A percentile compares a stretch with the other conserved stretches of the same genome.
Evolutionary conservation across 2,329 filamentous ascomycete species (phyloP).

Genomic region (Monilinia fructicola): DNA sequence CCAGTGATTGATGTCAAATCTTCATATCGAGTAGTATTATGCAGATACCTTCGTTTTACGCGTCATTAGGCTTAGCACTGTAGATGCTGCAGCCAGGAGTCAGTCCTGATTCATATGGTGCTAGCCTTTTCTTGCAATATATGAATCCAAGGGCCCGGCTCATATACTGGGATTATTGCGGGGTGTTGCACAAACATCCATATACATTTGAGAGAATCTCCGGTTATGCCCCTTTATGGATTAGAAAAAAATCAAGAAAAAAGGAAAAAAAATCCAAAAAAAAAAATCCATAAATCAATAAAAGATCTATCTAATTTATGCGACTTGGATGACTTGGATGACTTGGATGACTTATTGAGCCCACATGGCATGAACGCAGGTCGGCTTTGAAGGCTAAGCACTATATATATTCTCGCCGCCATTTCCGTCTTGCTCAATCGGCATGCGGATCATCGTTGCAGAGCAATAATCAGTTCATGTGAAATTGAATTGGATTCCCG

Average conservation of each 20-base stretch:
- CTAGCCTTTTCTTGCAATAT: slow-evolving; percentile 8
- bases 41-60: slow-evolving; percentile 13
- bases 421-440: slow-evolving; percentile 11
- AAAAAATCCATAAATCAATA: too few relatives aligned
- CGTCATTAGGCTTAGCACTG: slow-evolving; percentile 21
- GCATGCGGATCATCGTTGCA: not conserved
- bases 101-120: not conserved
- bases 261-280: not conserved
- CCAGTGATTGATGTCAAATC: not conserved
- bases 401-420: slow-evolving; percentile 12
- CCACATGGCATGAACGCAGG: slow-evolving; percentile 3
- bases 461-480: too few relatives aligned
- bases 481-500: not conserved
- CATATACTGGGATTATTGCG: slow-evolving; percentile 26
- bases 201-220: not conserved
- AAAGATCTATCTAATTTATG: not conserved
- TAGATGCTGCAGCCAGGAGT: not conserved
- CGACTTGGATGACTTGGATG: not conserved
- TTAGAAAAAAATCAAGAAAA: not conserved
- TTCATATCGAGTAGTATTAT: slow-evolving; percentile 8
- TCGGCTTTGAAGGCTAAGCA: not conserved
- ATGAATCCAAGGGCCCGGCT: slow-evolving; percentile 23
- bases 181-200: slow-evolving; percentile 20
- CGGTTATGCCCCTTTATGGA: not conserved
- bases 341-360: not conserved